Conservation (phyloP, 1,139 yeast species). For the Yamadazyma sp. region DNA sequence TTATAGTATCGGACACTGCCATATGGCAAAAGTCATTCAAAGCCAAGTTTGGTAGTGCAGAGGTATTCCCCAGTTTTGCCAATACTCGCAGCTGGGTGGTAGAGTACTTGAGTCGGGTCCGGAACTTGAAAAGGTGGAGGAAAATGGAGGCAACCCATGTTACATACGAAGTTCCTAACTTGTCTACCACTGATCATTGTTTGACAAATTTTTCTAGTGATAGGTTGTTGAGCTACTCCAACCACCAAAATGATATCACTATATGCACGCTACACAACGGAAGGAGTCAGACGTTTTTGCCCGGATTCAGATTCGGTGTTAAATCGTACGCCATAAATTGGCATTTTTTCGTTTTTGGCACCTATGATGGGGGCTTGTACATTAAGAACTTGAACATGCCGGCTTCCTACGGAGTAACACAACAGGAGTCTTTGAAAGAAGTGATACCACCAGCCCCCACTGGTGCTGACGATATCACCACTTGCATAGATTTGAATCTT, state of each 20-base stretch:
- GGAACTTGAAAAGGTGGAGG: constrained; percentile 49
- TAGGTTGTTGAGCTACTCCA: constrained; percentile 34
- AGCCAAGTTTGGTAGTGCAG: constrained; percentile 40
- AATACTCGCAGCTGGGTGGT: constrained; percentile 52
- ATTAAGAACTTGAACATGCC: constrained; percentile 36
- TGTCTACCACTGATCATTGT: constrained; percentile 26
- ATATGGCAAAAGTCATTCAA: constrained; percentile 63
- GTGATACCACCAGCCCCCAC: constrained; percentile 14
- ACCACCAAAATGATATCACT: constrained; percentile 35
- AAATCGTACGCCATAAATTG: constrained; percentile 30
- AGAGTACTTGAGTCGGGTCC: constrained; percentile 53
- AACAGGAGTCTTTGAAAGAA: constrained; percentile 18
- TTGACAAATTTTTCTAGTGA: constrained; percentile 39
- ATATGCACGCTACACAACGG: constrained; percentile 43
- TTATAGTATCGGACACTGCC: constrained; percentile 53
- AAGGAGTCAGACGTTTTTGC: constrained; percentile 38
- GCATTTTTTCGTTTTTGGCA: constrained; percentile 35
- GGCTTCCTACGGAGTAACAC: constrained; percentile 28
- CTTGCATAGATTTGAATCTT: constrained; percentile 23
- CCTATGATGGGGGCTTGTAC: constrained; percentile 27
- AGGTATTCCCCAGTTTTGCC: constrained; percentile 56
- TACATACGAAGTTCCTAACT: constrained; percentile 31
- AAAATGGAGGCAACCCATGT: constrained; percentile 39
- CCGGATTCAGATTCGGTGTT: constrained; percentile 28
- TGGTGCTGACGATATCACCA: constrained; percentile 12